Conservation (phyloP, 192 early-diverging fungal species). For the Jimgerdemannia flammicorona region DNA sequence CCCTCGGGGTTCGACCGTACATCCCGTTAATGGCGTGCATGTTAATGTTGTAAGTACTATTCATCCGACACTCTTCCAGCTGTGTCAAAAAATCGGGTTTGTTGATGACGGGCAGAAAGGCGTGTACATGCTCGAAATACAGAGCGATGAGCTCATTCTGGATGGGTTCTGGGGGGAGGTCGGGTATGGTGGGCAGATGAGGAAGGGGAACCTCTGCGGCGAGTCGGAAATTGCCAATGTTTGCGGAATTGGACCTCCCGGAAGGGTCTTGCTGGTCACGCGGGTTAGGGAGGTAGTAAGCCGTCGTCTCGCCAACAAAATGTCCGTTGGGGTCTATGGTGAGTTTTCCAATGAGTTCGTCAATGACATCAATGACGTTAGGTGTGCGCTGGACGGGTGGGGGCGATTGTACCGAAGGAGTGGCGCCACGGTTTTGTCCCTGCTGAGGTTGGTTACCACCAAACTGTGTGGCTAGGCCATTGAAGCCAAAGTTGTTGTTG, state of each 20-base stretch:
- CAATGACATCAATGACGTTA: background rate
- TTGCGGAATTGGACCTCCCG: background rate
- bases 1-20: background rate
- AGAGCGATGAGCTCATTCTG: conserved; percentile 26
- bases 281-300: background rate
- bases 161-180: background rate
- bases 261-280: background rate
- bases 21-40: background rate
- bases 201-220: background rate
- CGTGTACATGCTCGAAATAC: conserved; percentile 29
- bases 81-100: conserved; percentile 18
- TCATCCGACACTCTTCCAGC: background rate
- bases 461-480: background rate
- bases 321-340: conserved; percentile 5
- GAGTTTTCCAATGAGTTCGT: background rate
- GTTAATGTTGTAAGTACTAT: background rate
- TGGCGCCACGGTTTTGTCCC: background rate
- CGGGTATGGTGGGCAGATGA: conserved; percentile 5
- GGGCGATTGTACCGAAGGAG: background rate
- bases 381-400: background rate
- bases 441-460: background rate
- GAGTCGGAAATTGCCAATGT: background rate
- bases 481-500: background rate
- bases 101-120: conserved; percentile 28
- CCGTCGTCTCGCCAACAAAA: conserved; percentile 16